These are phyloP conservation scores for Cylindrotheca fusiformis DNA, from an alignment of 108 stramenopile genomes.

Conservation along the genomic window DNA sequence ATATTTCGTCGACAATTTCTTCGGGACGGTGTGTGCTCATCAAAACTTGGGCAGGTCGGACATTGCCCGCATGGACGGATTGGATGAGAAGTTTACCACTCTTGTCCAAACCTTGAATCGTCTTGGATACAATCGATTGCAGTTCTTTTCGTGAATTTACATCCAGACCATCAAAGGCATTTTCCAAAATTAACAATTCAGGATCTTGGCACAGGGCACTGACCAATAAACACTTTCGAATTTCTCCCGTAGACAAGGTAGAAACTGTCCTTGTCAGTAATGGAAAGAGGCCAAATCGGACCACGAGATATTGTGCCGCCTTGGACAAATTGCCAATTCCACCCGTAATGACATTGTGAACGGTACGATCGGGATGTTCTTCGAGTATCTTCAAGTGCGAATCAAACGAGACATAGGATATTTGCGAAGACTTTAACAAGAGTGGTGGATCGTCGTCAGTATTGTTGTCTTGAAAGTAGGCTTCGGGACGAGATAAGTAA, in stretches of 20 bases:
- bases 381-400: constrained; percentile 57
- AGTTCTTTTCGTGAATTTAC: constrained; percentile 45
- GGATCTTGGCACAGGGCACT: constrained; percentile 57
- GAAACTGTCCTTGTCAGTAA: constrained; percentile 49
- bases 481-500: not conserved
- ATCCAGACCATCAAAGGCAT: constrained; percentile 85
- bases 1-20: constrained; percentile 61
- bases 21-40: constrained; percentile 66
- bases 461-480: not conserved
- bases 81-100: constrained; percentile 63
- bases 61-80: constrained; percentile 48
- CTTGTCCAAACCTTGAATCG: constrained; percentile 59
- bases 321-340: constrained; percentile 45
- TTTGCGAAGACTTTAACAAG: not conserved
- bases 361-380: constrained; percentile 6
- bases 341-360: constrained; percentile 43
- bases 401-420: constrained; percentile 69
- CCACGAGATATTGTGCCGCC: constrained; percentile 65
- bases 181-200: constrained; percentile 64
- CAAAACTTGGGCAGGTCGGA: constrained; percentile 63
- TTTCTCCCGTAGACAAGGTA: constrained; percentile 74
- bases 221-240: constrained; percentile 73
- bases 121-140: constrained; percentile 50
- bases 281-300: constrained; percentile 71
- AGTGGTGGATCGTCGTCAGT: not conserved